Conservation (phyloP, 257 asterid species). For the Solanum piurae region DNA sequence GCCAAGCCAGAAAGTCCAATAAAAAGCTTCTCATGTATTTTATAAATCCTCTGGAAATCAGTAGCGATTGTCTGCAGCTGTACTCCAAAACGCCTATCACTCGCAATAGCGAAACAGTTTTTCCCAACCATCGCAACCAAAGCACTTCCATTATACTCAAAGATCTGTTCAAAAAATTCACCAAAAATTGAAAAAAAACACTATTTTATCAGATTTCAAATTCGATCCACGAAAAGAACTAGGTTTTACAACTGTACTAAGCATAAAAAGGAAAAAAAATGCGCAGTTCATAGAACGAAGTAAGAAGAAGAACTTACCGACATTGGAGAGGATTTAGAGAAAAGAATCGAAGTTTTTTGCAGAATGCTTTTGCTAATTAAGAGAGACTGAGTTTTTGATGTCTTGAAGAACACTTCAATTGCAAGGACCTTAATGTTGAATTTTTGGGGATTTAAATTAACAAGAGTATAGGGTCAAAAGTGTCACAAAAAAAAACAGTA, state of each 20-base stretch:
- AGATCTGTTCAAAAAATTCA: constrained; percentile 43
- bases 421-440: background rate
- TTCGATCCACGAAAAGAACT: background rate
- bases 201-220: background rate
- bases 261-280: background rate
- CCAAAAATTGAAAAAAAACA: background rate
- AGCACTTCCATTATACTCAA: constrained; percentile 97
- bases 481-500: background rate
- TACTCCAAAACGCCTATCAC: constrained; percentile 86
- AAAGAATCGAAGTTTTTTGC: background rate
- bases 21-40: constrained; percentile 71
- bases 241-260: background rate
- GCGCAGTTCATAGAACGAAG: background rate
- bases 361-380: background rate
- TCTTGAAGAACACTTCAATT: background rate
- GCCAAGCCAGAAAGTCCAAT: constrained; percentile 88
- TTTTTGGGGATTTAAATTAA: background rate
- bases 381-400: background rate
- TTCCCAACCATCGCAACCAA: constrained; percentile 94
- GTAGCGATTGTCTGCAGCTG: constrained; percentile 90
- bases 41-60: constrained; percentile 71
- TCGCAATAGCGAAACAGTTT: constrained; percentile 91
- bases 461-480: background rate
- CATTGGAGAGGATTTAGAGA: background rate
- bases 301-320: background rate